Base-by-base conservation (phyloP, 306 rosid genomes). In the Corylus americana region DNA sequence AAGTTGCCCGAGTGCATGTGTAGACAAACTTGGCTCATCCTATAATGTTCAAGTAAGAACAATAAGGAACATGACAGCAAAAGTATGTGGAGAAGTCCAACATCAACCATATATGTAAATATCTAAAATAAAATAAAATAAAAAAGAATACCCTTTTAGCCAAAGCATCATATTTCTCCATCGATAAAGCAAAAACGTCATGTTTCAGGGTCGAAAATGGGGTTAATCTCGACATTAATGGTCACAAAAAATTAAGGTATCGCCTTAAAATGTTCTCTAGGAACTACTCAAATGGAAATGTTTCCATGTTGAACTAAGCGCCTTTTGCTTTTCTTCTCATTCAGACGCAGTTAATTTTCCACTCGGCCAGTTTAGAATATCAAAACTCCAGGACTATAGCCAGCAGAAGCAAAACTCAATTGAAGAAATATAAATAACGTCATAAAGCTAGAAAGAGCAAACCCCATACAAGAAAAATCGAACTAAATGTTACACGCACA, bases 11-110 rank as follows among this genome's bases (percentile, higher is more conserved):
- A 84, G 69, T 74, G 71, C 75, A 82, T 51, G 80, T 48, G 87
- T 11, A 55, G 79, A 80, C 74, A 73, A 66, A 80, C 85, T 75
- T 79, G 79, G 79, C 70, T 83, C 71, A 80, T 74, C 92, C 97
- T 91, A 78, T 48, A 74, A 72, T 69, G 57, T 77, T 31, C 74
- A n/a, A 16, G 64, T 10, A 72, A 54, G 14, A 74, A 13, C 5
- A 16, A 64, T 14, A 64, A 35, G 2, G 70, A 64, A 64, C 22
- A 37, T 2, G 20, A 64, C 42, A 14, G 22, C 22, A 35, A 64
- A 62, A 35, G 25, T 1, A 13, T 35, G 70, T 1, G 1, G 25
- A 11, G 35, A 64, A 64, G 22, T 64, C 49, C 47, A 35, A 29
- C 68, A 55, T 62, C 55, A 70, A 51, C 37, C 8, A 5, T 47